Evolutionary conservation across 2,329 filamentous ascomycete species (phyloP).

Genomic region (Uncinocarpus reesii): DNA sequence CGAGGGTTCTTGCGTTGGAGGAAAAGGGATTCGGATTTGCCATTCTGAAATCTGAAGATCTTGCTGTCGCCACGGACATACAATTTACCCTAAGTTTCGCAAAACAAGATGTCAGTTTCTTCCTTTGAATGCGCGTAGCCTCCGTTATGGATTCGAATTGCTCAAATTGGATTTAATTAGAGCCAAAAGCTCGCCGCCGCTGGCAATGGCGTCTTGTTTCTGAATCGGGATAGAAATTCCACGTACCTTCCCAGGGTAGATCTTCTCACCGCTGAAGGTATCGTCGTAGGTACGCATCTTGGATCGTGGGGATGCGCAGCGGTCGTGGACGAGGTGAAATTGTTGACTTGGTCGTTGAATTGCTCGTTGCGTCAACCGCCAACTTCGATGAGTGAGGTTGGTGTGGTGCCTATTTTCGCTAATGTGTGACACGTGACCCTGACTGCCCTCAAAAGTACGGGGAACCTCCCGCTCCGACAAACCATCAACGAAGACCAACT

Average conservation of each 20-base stretch:
- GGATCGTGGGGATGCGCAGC: slow-evolving; percentile 36
- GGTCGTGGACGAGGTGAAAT: slow-evolving; percentile 30
- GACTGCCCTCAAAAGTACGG: slow-evolving; percentile 20
- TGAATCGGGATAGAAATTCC: slow-evolving; percentile 6
- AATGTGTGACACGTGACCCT: slow-evolving; percentile 36
- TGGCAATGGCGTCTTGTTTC: slow-evolving; percentile 13
- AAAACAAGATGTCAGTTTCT: slow-evolving; percentile 19
- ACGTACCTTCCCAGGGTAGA: slow-evolving; percentile 70
- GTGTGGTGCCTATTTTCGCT: slow-evolving; percentile 31
- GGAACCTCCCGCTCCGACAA: neutral
- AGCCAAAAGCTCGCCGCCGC: slow-evolving; percentile 9
- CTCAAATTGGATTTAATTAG: slow-evolving; percentile 6
- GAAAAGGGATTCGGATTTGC: slow-evolving; percentile 99
- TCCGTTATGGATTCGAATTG: slow-evolving; percentile 6
- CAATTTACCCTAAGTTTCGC: slow-evolving; percentile 75
- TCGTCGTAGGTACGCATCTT: slow-evolving; percentile 71
- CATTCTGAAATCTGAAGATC: slow-evolving; percentile 99
- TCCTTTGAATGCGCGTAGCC: neutral
- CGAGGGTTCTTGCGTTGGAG: slow-evolving; percentile 99
- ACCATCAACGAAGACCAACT: neutral
- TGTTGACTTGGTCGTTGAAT: slow-evolving; percentile 32
- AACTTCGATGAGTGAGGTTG: slow-evolving; percentile 27
- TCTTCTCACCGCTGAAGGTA: slow-evolving; percentile 66
- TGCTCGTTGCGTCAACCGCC: slow-evolving; percentile 24
- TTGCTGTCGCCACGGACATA: slow-evolving; percentile 99